Evolutionary conservation across 352 stramenopile species (phyloP).

Genomic region (Phytophthora tubulina): DNA sequence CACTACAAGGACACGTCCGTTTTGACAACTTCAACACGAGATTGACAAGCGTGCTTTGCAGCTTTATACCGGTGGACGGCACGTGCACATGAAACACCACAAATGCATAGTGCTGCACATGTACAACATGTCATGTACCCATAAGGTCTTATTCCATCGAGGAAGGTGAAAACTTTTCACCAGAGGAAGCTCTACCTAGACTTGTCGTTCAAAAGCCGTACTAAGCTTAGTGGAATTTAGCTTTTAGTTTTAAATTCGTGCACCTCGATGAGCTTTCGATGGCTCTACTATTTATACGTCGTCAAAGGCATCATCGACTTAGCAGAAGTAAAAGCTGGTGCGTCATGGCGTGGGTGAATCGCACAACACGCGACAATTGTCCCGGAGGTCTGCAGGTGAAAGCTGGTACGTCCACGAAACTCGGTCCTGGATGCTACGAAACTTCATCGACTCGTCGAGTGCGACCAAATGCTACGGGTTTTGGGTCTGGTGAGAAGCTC

Average conservation of each 20-base stretch:
- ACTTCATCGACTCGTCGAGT: conserved; percentile 43
- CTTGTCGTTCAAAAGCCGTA: too few species aligned
- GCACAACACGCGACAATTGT: conserved; percentile 66
- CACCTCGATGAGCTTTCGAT: too few species aligned
- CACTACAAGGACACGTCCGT: conserved; percentile 5
- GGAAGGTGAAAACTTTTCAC: too few species aligned
- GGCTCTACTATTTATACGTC: conserved; percentile 18
- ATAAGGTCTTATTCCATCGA: too few species aligned
- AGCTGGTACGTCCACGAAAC: conserved; percentile 37
- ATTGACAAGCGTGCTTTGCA: neutral
- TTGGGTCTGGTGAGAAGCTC: conserved; percentile 63
- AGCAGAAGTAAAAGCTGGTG: neutral
- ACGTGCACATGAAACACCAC: too few species aligned
- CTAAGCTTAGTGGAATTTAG: too few species aligned
- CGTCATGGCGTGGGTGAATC: conserved; percentile 79
- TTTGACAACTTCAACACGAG: conserved; percentile 1
- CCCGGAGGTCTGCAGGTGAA: conserved; percentile 46
- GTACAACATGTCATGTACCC: too few species aligned
- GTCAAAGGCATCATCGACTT: neutral
- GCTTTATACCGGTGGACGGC: neutral
- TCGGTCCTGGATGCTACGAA: conserved; percentile 77
- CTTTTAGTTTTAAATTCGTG: too few species aligned
- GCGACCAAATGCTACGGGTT: conserved; percentile 66
- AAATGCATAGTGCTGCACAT: too few species aligned
- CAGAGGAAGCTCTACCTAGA: too few species aligned